Base-by-base conservation (phyloP, 1,284 basidiomycete genomes). In the Takashimella koratensis region DNA sequence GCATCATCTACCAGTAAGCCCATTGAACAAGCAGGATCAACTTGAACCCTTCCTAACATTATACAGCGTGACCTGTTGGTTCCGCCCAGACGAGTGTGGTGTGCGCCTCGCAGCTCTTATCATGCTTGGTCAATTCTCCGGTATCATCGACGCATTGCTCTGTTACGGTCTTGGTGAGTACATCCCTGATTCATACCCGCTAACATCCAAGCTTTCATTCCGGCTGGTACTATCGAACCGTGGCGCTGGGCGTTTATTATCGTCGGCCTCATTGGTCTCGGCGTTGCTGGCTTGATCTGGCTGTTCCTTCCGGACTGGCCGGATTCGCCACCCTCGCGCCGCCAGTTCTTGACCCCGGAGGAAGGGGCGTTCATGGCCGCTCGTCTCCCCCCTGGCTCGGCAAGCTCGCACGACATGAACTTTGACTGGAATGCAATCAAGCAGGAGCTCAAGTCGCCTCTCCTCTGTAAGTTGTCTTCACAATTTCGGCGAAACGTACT, bases 241-340 rank as follows among this genome's bases (percentile, higher is more conserved):
- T 66, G 64, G 64, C 57, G 56, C 47, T 62, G 58, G 60, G 49
- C 53, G 2, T 64, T 42, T n/a, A 13, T 58, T 30, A 49, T 54
- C 19, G 21, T 16, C 13, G 57, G 58, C 12, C 52, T 64, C 16
- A 24, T 62, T 40, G 54, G 54, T 2, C 46, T 64, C 20, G 49
- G 54, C 4, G 23, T 53, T 4, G 49, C 51, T 4, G 45, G 53
- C 10, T 52, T 53, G 25, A 39, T 49, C 11, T 55, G 16, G 19
- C 45, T 49, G 36, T 49, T 22, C 12, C 51, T 48, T 10, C 60
- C 60, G 5, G 48, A 56, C 36, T 63, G 36, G 26, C 51, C 49
- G 12, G 53, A 59, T 41, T 57, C 58, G 40, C 56, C 56, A 27
- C 56, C 52, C 13, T 58, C 57, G 10, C 47, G 49, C 44, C 43